Conservation (phyloP, 129 eudicot species). For the Centella asiatica region DNA sequence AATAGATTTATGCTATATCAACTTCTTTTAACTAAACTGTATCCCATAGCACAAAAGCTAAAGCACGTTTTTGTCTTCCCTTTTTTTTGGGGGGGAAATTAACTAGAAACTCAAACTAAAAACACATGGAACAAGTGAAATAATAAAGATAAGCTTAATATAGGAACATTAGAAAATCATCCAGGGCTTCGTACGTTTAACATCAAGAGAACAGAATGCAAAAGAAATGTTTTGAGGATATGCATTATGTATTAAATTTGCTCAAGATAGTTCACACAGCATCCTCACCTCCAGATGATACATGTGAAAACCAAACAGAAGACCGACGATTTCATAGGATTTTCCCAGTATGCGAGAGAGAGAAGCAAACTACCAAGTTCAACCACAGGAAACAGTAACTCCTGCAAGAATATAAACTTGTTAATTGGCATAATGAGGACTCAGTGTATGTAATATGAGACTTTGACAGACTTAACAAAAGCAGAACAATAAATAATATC, state of each 20-base stretch:
- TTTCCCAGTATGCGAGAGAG: conserved; percentile 57
- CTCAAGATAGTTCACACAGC: conserved; percentile 7
- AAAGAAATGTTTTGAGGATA: neutral
- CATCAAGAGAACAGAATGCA: neutral
- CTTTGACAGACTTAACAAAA: neutral
- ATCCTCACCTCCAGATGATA: conserved; percentile 60
- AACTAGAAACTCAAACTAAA: too few species aligned
- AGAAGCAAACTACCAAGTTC: conserved; percentile 38
- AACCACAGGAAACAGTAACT: conserved; percentile 51
- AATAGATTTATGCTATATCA: too few species aligned
- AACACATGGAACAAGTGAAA: neutral
- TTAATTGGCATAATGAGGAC: neutral
- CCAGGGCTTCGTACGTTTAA: neutral
- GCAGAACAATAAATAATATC: neutral
- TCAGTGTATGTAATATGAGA: neutral
- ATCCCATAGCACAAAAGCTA: too few species aligned
- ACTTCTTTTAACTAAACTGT: too few species aligned
- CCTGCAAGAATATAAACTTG: conserved; percentile 41
- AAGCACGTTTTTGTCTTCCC: too few species aligned
- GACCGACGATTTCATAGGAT: conserved; percentile 48
- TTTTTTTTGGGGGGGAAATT: too few species aligned
- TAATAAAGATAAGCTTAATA: too few species aligned
- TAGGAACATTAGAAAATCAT: too few species aligned
- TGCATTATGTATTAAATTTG: neutral
- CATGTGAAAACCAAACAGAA: conserved; percentile 55